Evolutionary conservation across 352 stramenopile genomes (phyloP).

Genomic region (Globisporangium recalcitrans): DNA sequence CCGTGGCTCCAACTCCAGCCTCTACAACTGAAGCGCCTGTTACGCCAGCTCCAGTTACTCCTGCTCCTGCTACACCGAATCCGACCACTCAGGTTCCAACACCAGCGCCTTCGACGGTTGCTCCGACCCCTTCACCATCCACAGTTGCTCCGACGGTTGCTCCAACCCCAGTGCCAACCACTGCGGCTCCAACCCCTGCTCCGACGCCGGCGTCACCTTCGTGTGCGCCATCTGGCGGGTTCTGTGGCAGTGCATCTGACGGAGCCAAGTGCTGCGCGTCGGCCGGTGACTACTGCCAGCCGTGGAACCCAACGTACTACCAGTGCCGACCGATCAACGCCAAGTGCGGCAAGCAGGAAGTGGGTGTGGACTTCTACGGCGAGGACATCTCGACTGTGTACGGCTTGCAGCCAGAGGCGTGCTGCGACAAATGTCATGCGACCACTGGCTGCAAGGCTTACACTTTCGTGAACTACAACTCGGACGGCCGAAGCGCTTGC

Average conservation of each 20-base stretch:
- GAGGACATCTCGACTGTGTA: conserved; percentile 12
- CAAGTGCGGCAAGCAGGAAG: no score
- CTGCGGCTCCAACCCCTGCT: background rate
- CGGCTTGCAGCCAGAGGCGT: conserved; percentile 1
- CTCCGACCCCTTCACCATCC: background rate
- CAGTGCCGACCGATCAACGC: conserved; percentile 12
- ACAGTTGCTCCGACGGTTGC: background rate
- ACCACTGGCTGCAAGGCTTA: conserved; percentile 16
- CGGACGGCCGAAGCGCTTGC: background rate
- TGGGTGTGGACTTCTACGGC: conserved; percentile 14
- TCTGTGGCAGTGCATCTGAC: background rate
- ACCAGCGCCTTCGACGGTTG: background rate
- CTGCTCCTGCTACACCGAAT: background rate
- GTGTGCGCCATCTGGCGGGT: background rate
- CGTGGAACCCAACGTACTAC: conserved; percentile 24
- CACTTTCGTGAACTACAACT: conserved; percentile 15
- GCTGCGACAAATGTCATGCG: conserved; percentile 10
- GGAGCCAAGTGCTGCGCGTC: background rate
- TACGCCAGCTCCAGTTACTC: no score
- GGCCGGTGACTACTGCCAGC: conserved; percentile 23
- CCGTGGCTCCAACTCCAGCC: no score
- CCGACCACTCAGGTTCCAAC: background rate
- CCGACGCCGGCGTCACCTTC: background rate
- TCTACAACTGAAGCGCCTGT: no score
- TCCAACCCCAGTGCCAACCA: no score